Base-by-base conservation (phyloP, 2,329 filamentous ascomycete genomes). In the Aspergillus calidoustus region DNA sequence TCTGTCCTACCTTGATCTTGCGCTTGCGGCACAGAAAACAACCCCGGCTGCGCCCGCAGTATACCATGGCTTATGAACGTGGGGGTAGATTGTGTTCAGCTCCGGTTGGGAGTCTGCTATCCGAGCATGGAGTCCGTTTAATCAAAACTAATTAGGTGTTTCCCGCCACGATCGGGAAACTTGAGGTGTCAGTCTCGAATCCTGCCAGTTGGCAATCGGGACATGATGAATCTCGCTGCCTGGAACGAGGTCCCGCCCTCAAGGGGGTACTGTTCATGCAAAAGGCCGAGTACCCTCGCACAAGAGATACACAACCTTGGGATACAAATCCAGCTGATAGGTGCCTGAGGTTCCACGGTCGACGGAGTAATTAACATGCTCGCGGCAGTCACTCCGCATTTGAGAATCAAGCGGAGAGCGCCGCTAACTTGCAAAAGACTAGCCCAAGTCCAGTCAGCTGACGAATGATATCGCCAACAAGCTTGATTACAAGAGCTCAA, bases 11-110 rank as follows among this genome's bases (percentile, higher is more conserved):
- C 74, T 76, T 77, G 61, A 78, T 76, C 65, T 77, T 78, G 59
- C 76, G 71, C 58, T 73, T 76, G 61, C 75, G 76, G 68, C 76
- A 78, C 58, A 77, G 64, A 68, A 76, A 68, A 71, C 76, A 78
- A 67, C 76, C 76, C 43, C 73, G 76, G 65, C 76, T 78, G 48
- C 48, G 75, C 74, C 76, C 76, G 49, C 72, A 73, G 70, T 79
- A 79, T 52, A 79, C 77, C 77, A 79, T 79, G 49, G 34, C 34
- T 41, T 41, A 13, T 41, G 34, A 41, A 13, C 15, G 34, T 41
- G 34, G 34, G 34, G 34, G 34, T 41, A 41, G 5, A 41, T 15
- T 41, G 15, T 15, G 13, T 15, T 41, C 15, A 15, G 15, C 9
- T 41, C 34, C 34, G 34, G 34, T 41, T 13, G 11, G 13, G 34